Evolutionary conservation across 495 filamentous ascomycete genomes (phyloP).

Genomic region (Trypethelium eluteriae): DNA sequence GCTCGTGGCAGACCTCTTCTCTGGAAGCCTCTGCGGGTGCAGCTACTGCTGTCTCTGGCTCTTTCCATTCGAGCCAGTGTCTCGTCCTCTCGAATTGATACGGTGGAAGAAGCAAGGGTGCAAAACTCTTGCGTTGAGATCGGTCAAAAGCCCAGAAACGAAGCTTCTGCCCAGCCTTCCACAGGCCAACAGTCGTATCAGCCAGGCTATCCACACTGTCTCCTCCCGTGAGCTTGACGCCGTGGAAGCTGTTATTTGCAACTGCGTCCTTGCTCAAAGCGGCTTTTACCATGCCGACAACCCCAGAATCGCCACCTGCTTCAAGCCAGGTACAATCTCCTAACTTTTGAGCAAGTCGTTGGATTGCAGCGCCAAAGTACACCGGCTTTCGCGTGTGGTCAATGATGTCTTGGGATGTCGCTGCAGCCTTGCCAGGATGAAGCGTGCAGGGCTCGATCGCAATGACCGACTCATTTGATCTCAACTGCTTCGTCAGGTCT

Average conservation of each 20-base stretch:
- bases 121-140: constrained; percentile 33
- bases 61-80: constrained; percentile 33
- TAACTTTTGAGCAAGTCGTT: constrained; percentile 35
- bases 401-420: constrained; percentile 55
- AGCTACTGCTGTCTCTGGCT: neutral
- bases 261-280: neutral
- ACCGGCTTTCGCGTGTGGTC: constrained; percentile 63
- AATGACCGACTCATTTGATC: constrained; percentile 51
- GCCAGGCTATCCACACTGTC: constrained; percentile 29
- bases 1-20: neutral
- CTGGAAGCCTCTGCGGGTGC: neutral
- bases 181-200: constrained; percentile 41
- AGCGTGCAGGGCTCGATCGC: constrained; percentile 65
- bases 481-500: constrained; percentile 47
- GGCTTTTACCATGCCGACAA: neutral
- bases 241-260: neutral
- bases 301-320: constrained; percentile 23
- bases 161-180: constrained; percentile 39
- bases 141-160: constrained; percentile 45
- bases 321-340: constrained; percentile 42
- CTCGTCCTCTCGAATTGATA: constrained; percentile 37
- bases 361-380: constrained; percentile 58
- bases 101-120: constrained; percentile 30
- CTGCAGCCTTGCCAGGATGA: constrained; percentile 44
- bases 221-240: neutral